These are phyloP conservation scores for Fragilariopsis cylindrus DNA, from an alignment of 108 stramenopile genomes.

Conservation along the genomic window DNA sequence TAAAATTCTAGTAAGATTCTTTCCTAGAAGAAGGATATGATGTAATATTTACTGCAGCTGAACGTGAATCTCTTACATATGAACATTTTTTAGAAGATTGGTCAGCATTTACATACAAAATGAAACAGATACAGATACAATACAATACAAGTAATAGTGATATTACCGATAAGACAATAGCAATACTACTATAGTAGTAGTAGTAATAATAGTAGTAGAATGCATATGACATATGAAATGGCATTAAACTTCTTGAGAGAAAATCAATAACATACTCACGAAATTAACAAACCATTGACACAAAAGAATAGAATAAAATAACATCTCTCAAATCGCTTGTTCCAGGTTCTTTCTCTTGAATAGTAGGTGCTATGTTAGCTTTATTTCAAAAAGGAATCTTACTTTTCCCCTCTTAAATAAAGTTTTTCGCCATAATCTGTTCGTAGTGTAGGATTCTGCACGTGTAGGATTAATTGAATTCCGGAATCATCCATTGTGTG, in stretches of 20 bases:
- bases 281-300: not conserved
- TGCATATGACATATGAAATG: not conserved
- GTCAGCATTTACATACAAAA: slow-evolving; percentile 44
- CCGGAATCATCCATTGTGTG: no score
- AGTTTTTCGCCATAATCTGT: no score
- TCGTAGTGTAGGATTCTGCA: no score
- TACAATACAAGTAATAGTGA: not conserved
- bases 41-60: slow-evolving; percentile 69
- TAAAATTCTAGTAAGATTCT: slow-evolving; percentile 14
- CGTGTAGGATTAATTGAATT: no score
- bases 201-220: not conserved
- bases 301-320: not conserved
- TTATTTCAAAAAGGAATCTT: no score
- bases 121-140: not conserved
- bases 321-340: no score
- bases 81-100: slow-evolving; percentile 84
- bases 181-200: not conserved
- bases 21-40: slow-evolving; percentile 48
- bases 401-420: no score
- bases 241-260: not conserved
- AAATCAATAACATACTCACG: slow-evolving; percentile 1
- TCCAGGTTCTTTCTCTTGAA: no score
- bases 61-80: slow-evolving; percentile 74
- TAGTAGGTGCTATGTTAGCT: no score
- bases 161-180: not conserved